Percentiles rank a stretch among this genome's conserved stretches.
phyloP scores from a whole-genome alignment of 2,329 filamentous ascomycete species.

The Fusarium sp. region DNA sequence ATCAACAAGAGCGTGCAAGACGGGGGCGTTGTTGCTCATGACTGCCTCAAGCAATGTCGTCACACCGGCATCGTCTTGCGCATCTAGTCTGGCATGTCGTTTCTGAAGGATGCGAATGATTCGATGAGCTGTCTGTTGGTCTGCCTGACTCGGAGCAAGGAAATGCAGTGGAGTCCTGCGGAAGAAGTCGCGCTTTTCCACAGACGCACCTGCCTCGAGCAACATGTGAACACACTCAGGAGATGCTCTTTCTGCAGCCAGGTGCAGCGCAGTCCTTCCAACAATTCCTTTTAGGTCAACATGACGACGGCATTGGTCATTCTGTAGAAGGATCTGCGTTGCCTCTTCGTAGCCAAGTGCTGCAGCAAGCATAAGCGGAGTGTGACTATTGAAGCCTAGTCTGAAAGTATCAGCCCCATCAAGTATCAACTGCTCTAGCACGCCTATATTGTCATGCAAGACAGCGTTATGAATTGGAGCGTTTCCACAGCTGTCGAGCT shows the following conservation, averaged over 20 bases:
- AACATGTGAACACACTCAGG: not conserved
- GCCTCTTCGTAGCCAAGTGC: fast-evolving
- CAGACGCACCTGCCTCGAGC: conserved; percentile 15
- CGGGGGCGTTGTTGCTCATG: fast-evolving
- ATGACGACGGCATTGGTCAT: not conserved
- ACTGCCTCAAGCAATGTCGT: not conserved
- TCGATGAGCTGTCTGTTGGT: fast-evolving
- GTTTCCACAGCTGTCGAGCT: fast-evolving
- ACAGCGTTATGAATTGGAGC: not conserved
- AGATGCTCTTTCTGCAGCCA: fast-evolving
- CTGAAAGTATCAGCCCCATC: conserved; percentile 6
- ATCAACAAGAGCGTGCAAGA: not conserved
- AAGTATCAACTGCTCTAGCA: not conserved
- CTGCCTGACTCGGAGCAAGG: fast-evolving
- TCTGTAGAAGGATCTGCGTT: not conserved
- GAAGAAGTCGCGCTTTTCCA: fast-evolving
- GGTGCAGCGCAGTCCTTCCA: not conserved
- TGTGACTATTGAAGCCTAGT: fast-evolving
- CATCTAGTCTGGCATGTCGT: not conserved
- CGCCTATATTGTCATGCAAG: fast-evolving
- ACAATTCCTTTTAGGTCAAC: fast-evolving
- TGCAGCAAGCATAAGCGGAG: not conserved
- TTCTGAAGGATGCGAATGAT: not conserved
- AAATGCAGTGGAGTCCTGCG: fast-evolving
- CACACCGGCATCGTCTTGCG: fast-evolving